Evolutionary conservation across 768 basidiomycete species (phyloP), one percentile per base, ranked within the genome.

Genomic region (Pholiota molesta): DNA sequence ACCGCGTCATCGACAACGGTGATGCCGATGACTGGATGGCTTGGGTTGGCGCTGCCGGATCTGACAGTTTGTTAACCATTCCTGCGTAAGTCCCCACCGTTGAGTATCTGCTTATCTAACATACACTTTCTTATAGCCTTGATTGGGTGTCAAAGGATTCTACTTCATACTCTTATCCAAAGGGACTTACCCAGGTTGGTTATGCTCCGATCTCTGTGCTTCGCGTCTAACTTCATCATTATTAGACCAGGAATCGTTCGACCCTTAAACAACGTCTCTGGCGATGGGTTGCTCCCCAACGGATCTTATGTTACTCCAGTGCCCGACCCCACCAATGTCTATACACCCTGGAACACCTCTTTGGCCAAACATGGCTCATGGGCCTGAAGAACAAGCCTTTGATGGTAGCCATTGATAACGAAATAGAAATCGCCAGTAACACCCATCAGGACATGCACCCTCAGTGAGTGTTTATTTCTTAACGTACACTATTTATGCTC

Each of bases 401-500:
- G 3, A 72, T 84, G 49, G 76, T 83, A 14, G 73, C 81, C 5
- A 75, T 85, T 59, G 84, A 85, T 67, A 85, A 85, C 67, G 84
- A 85, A 69, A 85, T 85, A 16, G 84, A 85, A 67, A 85, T 85
- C 57, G 81, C 84, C 14, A 72, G 72, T 55, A 80, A 66, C 62
- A 85, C 84, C 17, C 84, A 85, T 66, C 80, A 82, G 68, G 84
- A 85, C 63, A 85, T 85, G 82, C 84, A 85, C 66, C 83, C 84
- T 1, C 64, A 62, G 80, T 81, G 69, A 40, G 75, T 66, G 17
- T 7, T 57, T 21, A 19, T 5, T 10, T 23, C 56, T 29, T 23
- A 37, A 56, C 53, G 21, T 54, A 33, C 42, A 42, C 7, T 26
- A 5, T 60, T 58, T 37, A 62, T 33, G 52, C 35, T 51, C 44